A percentile compares a stretch with the other conserved stretches of the same genome.
Evolutionary conservation across 805 yeast genomes (phyloP).

Genomic region (Naumovozyma baii): DNA sequence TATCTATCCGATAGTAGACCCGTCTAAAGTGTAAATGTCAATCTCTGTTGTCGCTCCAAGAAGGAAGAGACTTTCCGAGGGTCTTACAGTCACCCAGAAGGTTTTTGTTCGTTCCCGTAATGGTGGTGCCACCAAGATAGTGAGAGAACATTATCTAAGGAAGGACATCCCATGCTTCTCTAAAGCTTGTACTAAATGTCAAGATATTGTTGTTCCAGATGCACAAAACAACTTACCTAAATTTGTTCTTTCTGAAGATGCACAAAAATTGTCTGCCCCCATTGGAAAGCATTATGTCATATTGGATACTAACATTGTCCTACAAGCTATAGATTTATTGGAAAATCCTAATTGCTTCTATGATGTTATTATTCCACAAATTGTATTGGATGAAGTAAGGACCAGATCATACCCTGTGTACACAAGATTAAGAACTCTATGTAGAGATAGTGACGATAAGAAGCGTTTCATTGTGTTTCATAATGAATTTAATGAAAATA

Average conservation of each 20-base stretch:
- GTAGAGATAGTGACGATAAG: conserved; percentile 43
- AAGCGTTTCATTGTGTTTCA: conserved; percentile 87
- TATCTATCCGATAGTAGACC: no score
- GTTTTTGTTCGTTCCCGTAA: conserved; percentile 85
- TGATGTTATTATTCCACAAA: conserved; percentile 92
- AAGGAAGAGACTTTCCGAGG: conserved; percentile 41
- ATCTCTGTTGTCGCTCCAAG: conserved; percentile 9
- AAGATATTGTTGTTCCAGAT: conserved; percentile 41
- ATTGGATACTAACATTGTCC: conserved; percentile 78
- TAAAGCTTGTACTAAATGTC: conserved; percentile 54
- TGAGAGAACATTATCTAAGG: conserved; percentile 88
- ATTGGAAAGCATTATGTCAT: conserved; percentile 73
- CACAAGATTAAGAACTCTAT: conserved; percentile 67
- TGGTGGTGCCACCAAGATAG: conserved; percentile 80
- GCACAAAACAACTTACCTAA: conserved; percentile 58
- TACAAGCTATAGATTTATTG: conserved; percentile 81
- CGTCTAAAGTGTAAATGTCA: conserved; percentile 8
- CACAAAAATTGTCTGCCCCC: conserved; percentile 36
- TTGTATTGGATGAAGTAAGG: conserved; percentile 87
- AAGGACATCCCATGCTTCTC: conserved; percentile 90
- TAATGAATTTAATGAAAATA: conserved; percentile 74
- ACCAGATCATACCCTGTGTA: conserved; percentile 83
- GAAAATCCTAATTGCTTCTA: conserved; percentile 69
- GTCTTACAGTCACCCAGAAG: conserved; percentile 66
- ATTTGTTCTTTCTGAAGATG: conserved; percentile 55